These are phyloP conservation scores for Penicillium sp. DNA, from an alignment of 2,329 filamentous ascomycete genomes.

Conservation along the genomic window DNA sequence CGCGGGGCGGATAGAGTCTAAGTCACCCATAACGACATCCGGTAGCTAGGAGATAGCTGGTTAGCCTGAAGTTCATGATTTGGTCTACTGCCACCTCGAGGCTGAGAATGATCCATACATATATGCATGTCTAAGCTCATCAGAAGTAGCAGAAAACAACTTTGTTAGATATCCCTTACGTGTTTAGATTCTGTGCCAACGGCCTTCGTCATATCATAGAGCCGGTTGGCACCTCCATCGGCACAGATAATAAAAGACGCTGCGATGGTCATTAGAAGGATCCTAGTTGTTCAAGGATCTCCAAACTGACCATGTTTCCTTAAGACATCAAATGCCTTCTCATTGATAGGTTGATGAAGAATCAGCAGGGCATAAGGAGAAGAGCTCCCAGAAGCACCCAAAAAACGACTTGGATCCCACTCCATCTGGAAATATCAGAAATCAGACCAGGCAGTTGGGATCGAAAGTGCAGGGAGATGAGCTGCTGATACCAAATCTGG, in stretches of 20 bases:
- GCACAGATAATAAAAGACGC: conserved; percentile 74
- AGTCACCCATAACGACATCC: conserved; percentile 79
- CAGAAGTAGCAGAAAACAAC: neutral
- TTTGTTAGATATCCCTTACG: conserved; percentile 26
- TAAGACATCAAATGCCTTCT: conserved; percentile 40
- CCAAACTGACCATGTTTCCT: conserved; percentile 36
- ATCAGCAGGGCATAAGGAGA: conserved; percentile 54
- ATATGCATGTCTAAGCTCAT: neutral
- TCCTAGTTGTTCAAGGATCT: neutral
- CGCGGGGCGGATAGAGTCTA: conserved; percentile 74
- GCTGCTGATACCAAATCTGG: too few relatives aligned
- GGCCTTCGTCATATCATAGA: conserved; percentile 55
- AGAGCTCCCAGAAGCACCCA: conserved; percentile 30
- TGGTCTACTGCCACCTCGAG: neutral
- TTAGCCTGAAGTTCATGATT: conserved; percentile 26
- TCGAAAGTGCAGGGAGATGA: neutral
- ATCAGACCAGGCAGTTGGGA: too few relatives aligned
- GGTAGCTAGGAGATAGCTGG: conserved; percentile 50
- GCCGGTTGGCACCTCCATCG: conserved; percentile 84
- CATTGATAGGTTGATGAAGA: conserved; percentile 62
- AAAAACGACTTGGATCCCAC: conserved; percentile 46
- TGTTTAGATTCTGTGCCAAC: conserved; percentile 31
- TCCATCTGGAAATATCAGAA: conserved; percentile 26
- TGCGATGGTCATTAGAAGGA: conserved; percentile 33
- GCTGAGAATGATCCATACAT: neutral